Percentiles rank a stretch among this genome's conserved stretches.
Conservation (phyloP, 2,329 filamentous ascomycete genomes). For the Sporothrix protearum region DNA sequence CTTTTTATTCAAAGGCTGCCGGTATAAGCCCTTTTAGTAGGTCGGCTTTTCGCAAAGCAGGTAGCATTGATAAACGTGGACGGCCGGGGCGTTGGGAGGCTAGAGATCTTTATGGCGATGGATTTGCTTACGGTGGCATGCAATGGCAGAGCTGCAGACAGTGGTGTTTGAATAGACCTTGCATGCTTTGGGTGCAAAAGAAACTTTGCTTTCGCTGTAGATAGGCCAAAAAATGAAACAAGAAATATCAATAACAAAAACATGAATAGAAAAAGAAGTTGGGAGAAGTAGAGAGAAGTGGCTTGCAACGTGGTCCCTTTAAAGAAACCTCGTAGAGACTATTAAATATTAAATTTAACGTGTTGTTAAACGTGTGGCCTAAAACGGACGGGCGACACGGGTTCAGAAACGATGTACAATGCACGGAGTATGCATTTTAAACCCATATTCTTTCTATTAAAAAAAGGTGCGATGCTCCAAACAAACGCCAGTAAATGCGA, state of each 20-base stretch:
- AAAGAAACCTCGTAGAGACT: background rate
- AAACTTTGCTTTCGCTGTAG: background rate
- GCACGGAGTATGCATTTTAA: background rate
- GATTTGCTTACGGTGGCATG: too few species aligned
- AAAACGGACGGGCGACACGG: background rate
- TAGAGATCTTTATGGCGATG: background rate
- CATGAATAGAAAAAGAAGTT: too few species aligned
- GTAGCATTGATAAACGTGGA: background rate
- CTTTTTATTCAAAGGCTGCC: background rate
- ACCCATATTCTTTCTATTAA: background rate
- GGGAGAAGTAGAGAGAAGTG: too few species aligned
- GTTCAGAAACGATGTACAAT: background rate
- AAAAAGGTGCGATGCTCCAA: background rate
- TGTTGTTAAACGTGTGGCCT: background rate
- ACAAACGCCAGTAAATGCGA: background rate
- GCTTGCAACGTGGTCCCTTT: background rate
- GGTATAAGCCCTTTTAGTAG: background rate
- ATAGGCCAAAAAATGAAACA: background rate
- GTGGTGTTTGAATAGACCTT: background rate
- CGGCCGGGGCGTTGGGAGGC: constrained; percentile 7
- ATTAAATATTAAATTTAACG: background rate
- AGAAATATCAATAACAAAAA: background rate
- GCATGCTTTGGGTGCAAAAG: background rate
- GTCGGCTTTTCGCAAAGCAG: background rate
- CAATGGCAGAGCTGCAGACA: background rate